phyloP scores from a whole-genome alignment of 306 rosid genomes.

The Quillaja saponaria region DNA sequence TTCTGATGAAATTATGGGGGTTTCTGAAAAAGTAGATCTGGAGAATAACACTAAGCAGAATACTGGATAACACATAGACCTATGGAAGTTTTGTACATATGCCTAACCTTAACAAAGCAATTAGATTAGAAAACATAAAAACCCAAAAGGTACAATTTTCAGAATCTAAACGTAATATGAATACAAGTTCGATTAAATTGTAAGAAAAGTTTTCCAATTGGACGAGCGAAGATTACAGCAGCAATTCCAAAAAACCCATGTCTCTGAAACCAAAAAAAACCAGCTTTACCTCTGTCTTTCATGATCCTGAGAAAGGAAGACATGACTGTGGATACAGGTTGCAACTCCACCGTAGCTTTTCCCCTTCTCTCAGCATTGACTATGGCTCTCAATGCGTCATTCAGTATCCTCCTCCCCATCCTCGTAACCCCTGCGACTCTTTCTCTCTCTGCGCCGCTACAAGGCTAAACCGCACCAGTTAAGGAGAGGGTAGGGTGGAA shows the following conservation, averaged over 20 bases:
- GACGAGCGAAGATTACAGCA: no score
- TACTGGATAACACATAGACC: background rate
- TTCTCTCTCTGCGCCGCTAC: background rate
- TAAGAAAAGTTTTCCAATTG: no score
- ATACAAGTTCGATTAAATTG: no score
- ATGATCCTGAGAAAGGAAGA: conserved; percentile 80
- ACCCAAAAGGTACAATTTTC: no score
- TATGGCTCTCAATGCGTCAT: conserved; percentile 70
- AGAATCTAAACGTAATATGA: no score
- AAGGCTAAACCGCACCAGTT: no score
- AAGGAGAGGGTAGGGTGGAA: background rate
- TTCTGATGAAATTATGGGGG: no score
- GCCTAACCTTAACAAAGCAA: background rate
- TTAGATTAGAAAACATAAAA: background rate
- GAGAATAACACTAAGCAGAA: no score
- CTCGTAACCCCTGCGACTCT: background rate
- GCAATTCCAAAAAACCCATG: no score
- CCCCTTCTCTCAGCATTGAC: conserved; percentile 86
- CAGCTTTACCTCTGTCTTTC: conserved; percentile 67
- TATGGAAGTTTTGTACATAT: background rate
- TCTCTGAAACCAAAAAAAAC: no score
- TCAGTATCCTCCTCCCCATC: conserved; percentile 87
- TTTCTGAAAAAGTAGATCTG: background rate
- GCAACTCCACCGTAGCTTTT: conserved; percentile 67
- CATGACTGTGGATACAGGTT: conserved; percentile 70